phyloP scores from a whole-genome alignment of 805 yeast genomes.

The Candida tammaniensis region DNA sequence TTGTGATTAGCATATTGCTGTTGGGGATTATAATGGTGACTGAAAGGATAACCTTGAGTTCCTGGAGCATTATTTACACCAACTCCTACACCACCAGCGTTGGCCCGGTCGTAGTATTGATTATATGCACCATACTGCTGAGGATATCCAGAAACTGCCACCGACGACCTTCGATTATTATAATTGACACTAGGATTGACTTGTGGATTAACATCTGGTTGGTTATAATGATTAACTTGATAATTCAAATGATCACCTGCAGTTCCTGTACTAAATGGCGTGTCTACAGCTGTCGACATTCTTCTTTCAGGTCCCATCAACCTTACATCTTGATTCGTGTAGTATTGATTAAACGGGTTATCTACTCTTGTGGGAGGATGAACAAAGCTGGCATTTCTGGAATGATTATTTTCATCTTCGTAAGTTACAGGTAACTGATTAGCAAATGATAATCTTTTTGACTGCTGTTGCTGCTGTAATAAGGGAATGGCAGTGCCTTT shows the following conservation, averaged over 20 bases:
- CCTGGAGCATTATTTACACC: not conserved
- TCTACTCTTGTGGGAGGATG: slow-evolving; percentile 45
- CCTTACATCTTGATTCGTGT: slow-evolving; percentile 35
- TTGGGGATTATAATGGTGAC: not conserved
- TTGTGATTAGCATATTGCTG: not conserved
- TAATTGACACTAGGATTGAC: not conserved
- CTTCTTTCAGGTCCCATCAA: slow-evolving; percentile 19
- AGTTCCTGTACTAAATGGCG: slow-evolving; percentile 2
- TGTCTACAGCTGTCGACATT: slow-evolving; percentile 15
- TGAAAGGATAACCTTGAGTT: slow-evolving; percentile 3
- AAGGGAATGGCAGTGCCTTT: slow-evolving; percentile 23
- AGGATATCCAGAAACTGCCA: slow-evolving; percentile 11
- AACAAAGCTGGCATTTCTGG: slow-evolving; percentile 18
- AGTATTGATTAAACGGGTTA: slow-evolving; percentile 44
- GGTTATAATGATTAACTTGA: slow-evolving; percentile 3
- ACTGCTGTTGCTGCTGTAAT: slow-evolving; percentile 22
- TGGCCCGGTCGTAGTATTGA: not conserved
- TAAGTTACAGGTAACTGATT: slow-evolving; percentile 51
- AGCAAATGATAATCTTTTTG: slow-evolving; percentile 34
- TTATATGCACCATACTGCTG: slow-evolving; percentile 5
- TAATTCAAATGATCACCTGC: not conserved
- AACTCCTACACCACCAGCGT: not conserved
- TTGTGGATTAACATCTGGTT: not conserved
- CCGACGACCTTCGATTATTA: slow-evolving; percentile 12
- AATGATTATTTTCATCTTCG: slow-evolving; percentile 33